phyloP scores from a whole-genome alignment of 768 basidiomycete genomes.

The Boletus patriciae region DNA sequence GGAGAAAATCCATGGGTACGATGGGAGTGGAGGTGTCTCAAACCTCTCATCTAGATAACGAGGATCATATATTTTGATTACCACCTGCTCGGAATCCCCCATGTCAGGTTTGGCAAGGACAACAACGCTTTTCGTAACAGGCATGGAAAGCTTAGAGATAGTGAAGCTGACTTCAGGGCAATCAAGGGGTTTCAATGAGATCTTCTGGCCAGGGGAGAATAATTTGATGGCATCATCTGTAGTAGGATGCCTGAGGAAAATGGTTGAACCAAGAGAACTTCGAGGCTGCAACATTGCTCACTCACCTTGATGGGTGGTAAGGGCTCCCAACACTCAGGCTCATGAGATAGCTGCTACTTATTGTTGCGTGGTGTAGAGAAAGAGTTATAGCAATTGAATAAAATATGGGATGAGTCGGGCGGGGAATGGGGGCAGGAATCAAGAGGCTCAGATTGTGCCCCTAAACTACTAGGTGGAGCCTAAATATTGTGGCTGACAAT shows the following conservation, averaged over 20 bases:
- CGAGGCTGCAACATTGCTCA: no score
- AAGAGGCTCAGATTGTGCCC: no score
- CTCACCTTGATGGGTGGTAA: no score
- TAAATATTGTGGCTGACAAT: no score
- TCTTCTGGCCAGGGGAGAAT: background rate
- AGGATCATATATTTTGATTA: constrained; percentile 8
- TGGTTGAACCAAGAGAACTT: background rate
- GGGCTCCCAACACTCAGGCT: no score
- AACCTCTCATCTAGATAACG: constrained; percentile 7
- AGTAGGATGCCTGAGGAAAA: background rate
- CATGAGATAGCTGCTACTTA: no score
- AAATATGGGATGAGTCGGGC: background rate
- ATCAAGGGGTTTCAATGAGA: background rate
- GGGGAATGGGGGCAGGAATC: no score
- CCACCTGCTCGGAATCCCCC: background rate
- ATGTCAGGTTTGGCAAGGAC: constrained; percentile 1
- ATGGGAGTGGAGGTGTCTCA: background rate
- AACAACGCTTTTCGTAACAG: constrained; percentile 1
- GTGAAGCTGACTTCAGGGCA: background rate
- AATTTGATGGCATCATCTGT: background rate
- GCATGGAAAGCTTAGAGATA: background rate
- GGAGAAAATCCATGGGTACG: background rate
- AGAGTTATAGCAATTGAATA: no score
- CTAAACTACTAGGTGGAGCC: no score
- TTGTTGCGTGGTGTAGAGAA: no score